These are phyloP conservation scores for Thelephora terrestris DNA, from an alignment of 1,284 basidiomycete genomes.

Conservation along the genomic window DNA sequence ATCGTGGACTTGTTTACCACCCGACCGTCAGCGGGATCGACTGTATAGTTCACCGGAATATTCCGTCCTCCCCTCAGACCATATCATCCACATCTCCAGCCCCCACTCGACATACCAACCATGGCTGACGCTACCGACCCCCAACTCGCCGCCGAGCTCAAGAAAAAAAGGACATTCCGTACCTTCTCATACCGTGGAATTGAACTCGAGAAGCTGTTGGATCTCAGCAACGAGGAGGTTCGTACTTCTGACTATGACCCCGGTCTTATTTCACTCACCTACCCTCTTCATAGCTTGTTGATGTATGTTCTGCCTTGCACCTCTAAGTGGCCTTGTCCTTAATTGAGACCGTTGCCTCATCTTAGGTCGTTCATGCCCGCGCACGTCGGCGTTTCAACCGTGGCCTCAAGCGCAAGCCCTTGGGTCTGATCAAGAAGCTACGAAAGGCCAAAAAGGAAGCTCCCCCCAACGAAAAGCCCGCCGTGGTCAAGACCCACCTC, in stretches of 20 bases:
- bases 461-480: slow-evolving; percentile 95
- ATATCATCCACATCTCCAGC: too few species aligned
- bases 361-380: slow-evolving; percentile 94
- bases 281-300: background rate
- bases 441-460: slow-evolving; percentile 99
- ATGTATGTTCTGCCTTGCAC: background rate
- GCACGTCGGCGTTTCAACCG: slow-evolving; percentile 98
- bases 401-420: slow-evolving; percentile 95
- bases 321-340: background rate
- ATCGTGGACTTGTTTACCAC: background rate
- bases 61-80: too few species aligned
- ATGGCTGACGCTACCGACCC: slow-evolving; percentile 68
- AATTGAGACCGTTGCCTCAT: background rate
- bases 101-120: too few species aligned
- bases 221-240: slow-evolving; percentile 92
- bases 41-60: too few species aligned
- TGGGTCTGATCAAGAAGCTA: slow-evolving; percentile 99
- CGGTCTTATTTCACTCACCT: background rate
- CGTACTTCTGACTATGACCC: slow-evolving; percentile 16
- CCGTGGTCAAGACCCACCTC: slow-evolving; percentile 97
- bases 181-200: slow-evolving; percentile 98
- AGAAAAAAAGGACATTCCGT: slow-evolving; percentile 97
- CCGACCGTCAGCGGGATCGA: too few species aligned
- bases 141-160: slow-evolving; percentile 83
- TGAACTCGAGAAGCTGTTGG: slow-evolving; percentile 95